Conservation (phyloP, 768 basidiomycete species). For the Sporobolomyces phaffii region DNA sequence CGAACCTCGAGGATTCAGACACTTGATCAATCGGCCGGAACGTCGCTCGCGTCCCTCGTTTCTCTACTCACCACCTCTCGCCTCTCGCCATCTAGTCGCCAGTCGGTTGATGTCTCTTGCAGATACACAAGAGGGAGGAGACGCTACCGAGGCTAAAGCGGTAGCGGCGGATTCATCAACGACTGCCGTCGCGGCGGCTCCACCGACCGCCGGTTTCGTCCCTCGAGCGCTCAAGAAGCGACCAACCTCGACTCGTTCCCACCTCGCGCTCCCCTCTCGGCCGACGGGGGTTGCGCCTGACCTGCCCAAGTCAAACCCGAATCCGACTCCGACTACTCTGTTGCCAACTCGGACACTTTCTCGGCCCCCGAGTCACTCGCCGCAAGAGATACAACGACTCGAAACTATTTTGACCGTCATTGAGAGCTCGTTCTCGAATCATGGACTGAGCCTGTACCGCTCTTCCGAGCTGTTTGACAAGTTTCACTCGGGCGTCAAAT, state of each 20-base stretch:
- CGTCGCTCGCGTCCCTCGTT: too few species aligned
- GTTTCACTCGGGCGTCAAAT: not conserved
- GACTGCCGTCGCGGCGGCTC: not conserved
- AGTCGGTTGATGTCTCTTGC: too few species aligned
- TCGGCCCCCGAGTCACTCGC: not conserved
- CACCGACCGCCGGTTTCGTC: not conserved
- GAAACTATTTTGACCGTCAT: not conserved
- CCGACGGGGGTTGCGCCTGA: too few species aligned
- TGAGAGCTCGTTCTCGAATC: not conserved
- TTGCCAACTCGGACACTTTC: not conserved
- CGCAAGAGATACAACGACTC: not conserved
- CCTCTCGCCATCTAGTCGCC: too few species aligned
- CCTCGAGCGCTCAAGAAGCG: slow-evolving; percentile 22
- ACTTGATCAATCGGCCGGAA: too few species aligned
- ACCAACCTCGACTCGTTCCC: not conserved
- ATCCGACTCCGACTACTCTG: not conserved
- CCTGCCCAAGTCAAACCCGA: too few species aligned
- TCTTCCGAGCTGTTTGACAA: not conserved
- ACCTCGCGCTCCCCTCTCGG: not conserved
- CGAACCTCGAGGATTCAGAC: too few species aligned
- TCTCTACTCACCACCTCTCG: too few species aligned
- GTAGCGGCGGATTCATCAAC: not conserved
- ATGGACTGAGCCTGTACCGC: not conserved
- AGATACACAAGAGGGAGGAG: too few species aligned
- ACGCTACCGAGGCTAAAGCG: not conserved